phyloP scores from a whole-genome alignment of 2,329 filamentous ascomycete species.

The Fusarium nisikadoi region DNA sequence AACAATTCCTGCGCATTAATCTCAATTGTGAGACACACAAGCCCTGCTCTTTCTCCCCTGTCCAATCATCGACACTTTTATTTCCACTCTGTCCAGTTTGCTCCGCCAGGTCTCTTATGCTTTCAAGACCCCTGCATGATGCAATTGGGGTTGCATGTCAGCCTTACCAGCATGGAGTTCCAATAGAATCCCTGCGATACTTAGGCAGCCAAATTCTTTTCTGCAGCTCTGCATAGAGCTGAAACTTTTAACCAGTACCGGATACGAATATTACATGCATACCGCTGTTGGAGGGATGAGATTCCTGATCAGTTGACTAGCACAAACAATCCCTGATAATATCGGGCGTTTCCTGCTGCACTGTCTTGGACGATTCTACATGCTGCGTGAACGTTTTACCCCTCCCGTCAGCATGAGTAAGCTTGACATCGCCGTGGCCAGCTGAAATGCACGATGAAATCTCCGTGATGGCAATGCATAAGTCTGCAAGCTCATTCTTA shows the following conservation, averaged over 20 bases:
- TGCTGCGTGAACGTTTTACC: fast-evolving
- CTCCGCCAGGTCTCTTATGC: background rate
- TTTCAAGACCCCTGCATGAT: background rate
- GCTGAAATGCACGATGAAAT: background rate
- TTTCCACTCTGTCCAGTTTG: background rate
- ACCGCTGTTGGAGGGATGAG: background rate
- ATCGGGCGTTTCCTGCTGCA: background rate
- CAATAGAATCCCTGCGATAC: fast-evolving
- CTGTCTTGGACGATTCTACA: background rate
- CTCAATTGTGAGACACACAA: no score
- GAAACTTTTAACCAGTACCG: background rate
- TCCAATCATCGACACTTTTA: no score
- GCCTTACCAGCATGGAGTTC: background rate
- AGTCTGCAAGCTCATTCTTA: background rate
- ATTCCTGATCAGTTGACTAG: background rate
- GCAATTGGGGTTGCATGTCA: background rate
- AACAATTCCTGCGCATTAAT: background rate
- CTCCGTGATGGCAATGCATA: background rate
- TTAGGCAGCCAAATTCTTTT: background rate
- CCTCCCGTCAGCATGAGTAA: background rate
- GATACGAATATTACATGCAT: background rate
- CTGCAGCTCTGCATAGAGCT: no score
- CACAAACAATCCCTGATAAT: fast-evolving
- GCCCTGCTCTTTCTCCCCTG: no score
- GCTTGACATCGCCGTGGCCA: background rate